Evolutionary conservation across 345 rosid species (phyloP).

Genomic region (Linum tenue): DNA sequence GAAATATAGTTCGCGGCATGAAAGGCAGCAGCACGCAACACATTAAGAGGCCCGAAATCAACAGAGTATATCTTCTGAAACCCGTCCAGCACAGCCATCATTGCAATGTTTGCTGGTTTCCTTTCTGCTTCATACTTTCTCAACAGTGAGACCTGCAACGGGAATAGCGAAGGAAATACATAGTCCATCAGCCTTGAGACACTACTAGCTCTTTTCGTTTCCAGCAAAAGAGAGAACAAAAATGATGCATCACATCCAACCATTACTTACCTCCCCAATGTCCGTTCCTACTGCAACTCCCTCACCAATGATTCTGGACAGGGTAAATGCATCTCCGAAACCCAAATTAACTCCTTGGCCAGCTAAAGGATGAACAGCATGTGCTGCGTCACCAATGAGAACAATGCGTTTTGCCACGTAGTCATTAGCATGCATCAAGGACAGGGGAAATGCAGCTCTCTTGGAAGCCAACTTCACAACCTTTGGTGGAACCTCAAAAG

Average conservation of each 20-base stretch:
- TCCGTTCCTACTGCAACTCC: slow-evolving; percentile 82
- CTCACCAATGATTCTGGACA: slow-evolving; percentile 58
- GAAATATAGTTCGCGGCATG: slow-evolving; percentile 69
- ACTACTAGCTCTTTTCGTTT: too few relatives aligned
- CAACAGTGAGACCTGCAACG: slow-evolving; percentile 19
- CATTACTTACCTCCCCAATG: slow-evolving; percentile 65
- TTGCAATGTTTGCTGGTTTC: slow-evolving; percentile 61
- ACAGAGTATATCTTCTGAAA: slow-evolving; percentile 77
- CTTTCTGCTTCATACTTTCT: slow-evolving; percentile 73
- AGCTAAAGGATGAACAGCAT: slow-evolving; percentile 89
- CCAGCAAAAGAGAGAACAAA: not conserved
- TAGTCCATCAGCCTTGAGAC: not conserved
- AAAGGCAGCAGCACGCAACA: slow-evolving; percentile 73
- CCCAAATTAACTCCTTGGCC: slow-evolving; percentile 98
- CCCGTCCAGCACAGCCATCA: slow-evolving; percentile 89
- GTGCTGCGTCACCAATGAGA: slow-evolving; percentile 91
- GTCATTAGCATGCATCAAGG: slow-evolving; percentile 62
- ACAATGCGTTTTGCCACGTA: slow-evolving; percentile 62
- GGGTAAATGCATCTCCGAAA: slow-evolving; percentile 71
- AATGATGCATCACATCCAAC: not conserved
- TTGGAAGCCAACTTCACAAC: slow-evolving; percentile 68
- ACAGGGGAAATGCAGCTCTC: slow-evolving; percentile 81
- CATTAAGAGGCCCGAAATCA: slow-evolving; percentile 74
- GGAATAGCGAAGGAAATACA: too few relatives aligned
- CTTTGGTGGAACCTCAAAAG: slow-evolving; percentile 70